These are phyloP conservation scores for Populus trichocarpa DNA, from an alignment of 441 rosid species.

Conservation along the genomic window DNA sequence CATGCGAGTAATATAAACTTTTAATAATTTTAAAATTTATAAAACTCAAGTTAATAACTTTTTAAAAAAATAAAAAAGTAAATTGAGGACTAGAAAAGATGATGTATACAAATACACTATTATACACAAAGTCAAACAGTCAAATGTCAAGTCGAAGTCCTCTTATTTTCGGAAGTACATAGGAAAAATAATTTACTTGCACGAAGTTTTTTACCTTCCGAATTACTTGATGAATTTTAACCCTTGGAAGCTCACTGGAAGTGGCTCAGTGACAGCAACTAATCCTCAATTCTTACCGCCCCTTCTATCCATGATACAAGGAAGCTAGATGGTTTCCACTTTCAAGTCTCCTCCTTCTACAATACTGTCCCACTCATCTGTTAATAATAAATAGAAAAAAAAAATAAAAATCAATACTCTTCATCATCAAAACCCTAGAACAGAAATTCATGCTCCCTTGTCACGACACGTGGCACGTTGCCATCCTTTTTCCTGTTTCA, in stretches of 20 bases:
- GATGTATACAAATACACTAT: too few species aligned
- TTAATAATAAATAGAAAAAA: background rate
- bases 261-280: too few species aligned
- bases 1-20: too few species aligned
- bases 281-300: background rate
- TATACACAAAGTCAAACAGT: background rate
- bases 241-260: too few species aligned
- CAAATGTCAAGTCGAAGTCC: background rate
- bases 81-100: accelerated
- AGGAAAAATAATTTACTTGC: background rate
- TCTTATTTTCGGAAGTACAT: background rate
- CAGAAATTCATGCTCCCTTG: background rate
- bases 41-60: too few species aligned
- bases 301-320: too few species aligned
- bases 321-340: background rate
- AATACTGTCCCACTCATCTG: background rate
- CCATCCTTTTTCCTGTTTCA: slow-evolving; percentile 12
- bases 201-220: too few species aligned
- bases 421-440: slow-evolving; percentile 28
- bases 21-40: too few species aligned
- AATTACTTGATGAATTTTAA: background rate
- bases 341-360: background rate
- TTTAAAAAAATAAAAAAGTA: too few species aligned
- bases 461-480: slow-evolving; percentile 34
- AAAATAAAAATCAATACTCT: background rate